Conservation (phyloP, 129 eudicot genomes). For the Glebionis coronaria region DNA sequence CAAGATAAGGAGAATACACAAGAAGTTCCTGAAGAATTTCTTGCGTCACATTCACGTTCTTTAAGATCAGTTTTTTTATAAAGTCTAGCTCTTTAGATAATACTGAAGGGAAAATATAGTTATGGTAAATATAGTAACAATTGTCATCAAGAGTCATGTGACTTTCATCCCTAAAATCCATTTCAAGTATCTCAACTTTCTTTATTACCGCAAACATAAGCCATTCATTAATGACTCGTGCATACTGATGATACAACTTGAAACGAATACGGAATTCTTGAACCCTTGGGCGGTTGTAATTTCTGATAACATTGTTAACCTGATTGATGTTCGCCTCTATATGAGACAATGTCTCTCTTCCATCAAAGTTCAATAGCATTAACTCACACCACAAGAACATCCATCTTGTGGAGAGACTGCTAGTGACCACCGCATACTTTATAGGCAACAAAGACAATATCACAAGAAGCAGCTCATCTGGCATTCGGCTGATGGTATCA, state of each 20-base stretch:
- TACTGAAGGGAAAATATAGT: neutral
- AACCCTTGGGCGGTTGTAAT: conserved; percentile 17
- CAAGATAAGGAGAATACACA: too few relatives aligned
- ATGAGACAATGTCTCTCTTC: conserved; percentile 17
- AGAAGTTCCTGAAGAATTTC: too few relatives aligned
- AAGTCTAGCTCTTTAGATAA: neutral
- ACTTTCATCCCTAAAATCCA: neutral
- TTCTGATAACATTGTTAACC: conserved; percentile 33
- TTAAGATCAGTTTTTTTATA: conserved; percentile 30
- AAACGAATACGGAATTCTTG: neutral
- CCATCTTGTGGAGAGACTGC: too few relatives aligned
- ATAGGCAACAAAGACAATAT: conserved; percentile 35
- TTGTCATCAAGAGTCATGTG: too few relatives aligned
- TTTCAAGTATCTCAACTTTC: too few relatives aligned
- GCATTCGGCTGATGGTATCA: conserved; percentile 33
- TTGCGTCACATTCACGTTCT: too few relatives aligned
- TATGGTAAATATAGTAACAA: too few relatives aligned
- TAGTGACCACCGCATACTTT: too few relatives aligned
- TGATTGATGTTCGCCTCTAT: conserved; percentile 24
- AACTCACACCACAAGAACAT: too few relatives aligned
- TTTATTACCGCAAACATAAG: conserved; percentile 2
- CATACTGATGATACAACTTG: neutral
- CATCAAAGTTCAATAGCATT: too few relatives aligned
- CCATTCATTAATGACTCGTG: conserved; percentile 9
- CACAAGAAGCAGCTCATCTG: conserved; percentile 41